phyloP scores from a whole-genome alignment of 208 protist species.

The Trypanosoma melophagium region DNA sequence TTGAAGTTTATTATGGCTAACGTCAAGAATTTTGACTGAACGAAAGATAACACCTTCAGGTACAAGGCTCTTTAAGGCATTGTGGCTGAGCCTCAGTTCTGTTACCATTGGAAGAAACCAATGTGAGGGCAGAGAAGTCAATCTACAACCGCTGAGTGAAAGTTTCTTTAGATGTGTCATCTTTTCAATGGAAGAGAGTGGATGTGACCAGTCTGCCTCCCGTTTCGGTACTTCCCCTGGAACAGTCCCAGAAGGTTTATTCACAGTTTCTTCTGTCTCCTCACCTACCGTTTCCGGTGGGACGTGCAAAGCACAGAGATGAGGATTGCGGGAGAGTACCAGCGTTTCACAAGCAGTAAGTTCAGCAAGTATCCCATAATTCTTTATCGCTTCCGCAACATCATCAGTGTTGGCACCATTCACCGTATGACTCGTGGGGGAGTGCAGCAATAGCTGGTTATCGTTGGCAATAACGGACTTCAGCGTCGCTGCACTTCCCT shows the following conservation, averaged over 20 bases:
- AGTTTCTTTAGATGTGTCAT: slow-evolving; percentile 70
- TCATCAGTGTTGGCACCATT: slow-evolving; percentile 2
- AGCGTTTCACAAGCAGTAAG: slow-evolving; percentile 65
- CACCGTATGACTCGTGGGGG: slow-evolving; percentile 22
- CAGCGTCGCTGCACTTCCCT: slow-evolving; percentile 53
- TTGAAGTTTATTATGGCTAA: slow-evolving; percentile 66
- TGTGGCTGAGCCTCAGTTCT: slow-evolving; percentile 79
- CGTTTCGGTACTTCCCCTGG: slow-evolving; percentile 4
- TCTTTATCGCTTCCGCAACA: slow-evolving; percentile 34
- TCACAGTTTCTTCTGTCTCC: slow-evolving; percentile 12
- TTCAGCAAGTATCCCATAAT: slow-evolving; percentile 50
- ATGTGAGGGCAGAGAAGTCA: slow-evolving; percentile 57
- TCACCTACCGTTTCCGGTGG: background rate
- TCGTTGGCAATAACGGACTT: slow-evolving; percentile 83
- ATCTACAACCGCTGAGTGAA: slow-evolving; percentile 72
- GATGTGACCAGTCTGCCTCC: slow-evolving; percentile 45
- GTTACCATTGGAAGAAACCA: slow-evolving; percentile 80
- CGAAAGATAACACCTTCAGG: slow-evolving; percentile 81
- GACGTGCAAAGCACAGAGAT: slow-evolving; percentile 38
- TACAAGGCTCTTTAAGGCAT: slow-evolving; percentile 58
- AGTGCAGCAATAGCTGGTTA: slow-evolving; percentile 62
- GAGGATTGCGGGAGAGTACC: slow-evolving; percentile 73
- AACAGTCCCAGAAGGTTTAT: background rate
- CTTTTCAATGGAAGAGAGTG: slow-evolving; percentile 73
- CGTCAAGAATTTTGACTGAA: slow-evolving; percentile 82